Evolutionary conservation across 2,329 filamentous ascomycete genomes (phyloP).

Genomic region (Exophiala sp.): DNA sequence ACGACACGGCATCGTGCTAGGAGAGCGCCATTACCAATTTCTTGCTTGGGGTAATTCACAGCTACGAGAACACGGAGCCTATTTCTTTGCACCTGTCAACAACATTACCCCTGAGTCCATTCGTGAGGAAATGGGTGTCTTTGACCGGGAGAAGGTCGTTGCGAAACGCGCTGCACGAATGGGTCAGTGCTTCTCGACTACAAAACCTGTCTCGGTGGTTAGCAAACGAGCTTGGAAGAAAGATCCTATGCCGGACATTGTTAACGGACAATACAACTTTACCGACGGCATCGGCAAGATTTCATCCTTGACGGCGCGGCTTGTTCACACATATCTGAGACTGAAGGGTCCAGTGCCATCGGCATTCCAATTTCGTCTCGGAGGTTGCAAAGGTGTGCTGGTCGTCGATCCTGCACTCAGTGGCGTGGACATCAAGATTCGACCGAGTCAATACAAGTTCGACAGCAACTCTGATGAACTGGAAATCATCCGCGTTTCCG

Average conservation of each 20-base stretch:
- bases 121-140: slow-evolving; percentile 80
- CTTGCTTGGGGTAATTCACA: slow-evolving; percentile 95
- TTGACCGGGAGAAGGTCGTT: slow-evolving; percentile 74
- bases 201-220: slow-evolving; percentile 47
- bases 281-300: slow-evolving; percentile 93
- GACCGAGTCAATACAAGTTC: slow-evolving; percentile 87
- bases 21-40: slow-evolving; percentile 79
- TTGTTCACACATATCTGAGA: slow-evolving; percentile 68
- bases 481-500: slow-evolving; percentile 80
- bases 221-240: slow-evolving; percentile 35
- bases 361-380: slow-evolving; percentile 86
- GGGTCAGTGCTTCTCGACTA: slow-evolving; percentile 95
- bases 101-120: slow-evolving; percentile 72
- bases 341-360: slow-evolving; percentile 65
- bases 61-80: slow-evolving; percentile 84
- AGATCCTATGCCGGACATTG: slow-evolving; percentile 65
- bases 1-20: slow-evolving; percentile 75
- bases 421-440: slow-evolving; percentile 68
- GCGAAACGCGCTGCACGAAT: slow-evolving; percentile 86
- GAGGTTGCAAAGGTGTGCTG: slow-evolving; percentile 87
- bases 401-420: slow-evolving; percentile 67
- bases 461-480: slow-evolving; percentile 65
- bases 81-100: slow-evolving; percentile 72
- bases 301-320: slow-evolving; percentile 69
- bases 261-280: slow-evolving; percentile 67